Percentiles rank a stretch among this genome's conserved stretches.
Conservation (phyloP, 768 basidiomycete species). For the Leccinum obscurum region DNA sequence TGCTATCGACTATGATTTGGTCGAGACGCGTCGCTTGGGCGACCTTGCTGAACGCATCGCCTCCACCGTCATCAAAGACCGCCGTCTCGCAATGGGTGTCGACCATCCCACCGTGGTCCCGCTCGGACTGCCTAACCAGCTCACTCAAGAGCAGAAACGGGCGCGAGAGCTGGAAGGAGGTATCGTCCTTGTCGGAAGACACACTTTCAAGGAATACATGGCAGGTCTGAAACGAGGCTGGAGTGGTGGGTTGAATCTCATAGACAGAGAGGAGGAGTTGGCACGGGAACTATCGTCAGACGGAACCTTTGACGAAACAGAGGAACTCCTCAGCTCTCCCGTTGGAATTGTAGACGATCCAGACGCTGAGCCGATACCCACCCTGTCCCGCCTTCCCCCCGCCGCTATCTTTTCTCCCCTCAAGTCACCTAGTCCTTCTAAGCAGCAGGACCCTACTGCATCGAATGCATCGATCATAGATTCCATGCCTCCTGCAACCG, state of each 20-base stretch:
- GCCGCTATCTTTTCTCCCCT: slow-evolving; percentile 37
- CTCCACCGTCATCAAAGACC: slow-evolving; percentile 66
- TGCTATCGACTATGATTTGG: slow-evolving; percentile 87
- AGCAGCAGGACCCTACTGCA: slow-evolving; percentile 15
- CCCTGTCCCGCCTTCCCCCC: slow-evolving; percentile 37
- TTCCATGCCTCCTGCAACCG: slow-evolving; percentile 49
- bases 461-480: slow-evolving; percentile 31
- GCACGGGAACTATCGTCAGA: slow-evolving; percentile 68
- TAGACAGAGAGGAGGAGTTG: slow-evolving; percentile 73
- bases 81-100: slow-evolving; percentile 66
- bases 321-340: slow-evolving; percentile 30
- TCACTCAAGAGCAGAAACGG: slow-evolving; percentile 50
- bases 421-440: slow-evolving; percentile 22
- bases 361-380: slow-evolving; percentile 44
- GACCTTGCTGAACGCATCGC: slow-evolving; percentile 79
- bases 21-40: slow-evolving; percentile 80
- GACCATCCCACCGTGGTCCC: slow-evolving; percentile 47
- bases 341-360: slow-evolving; percentile 27
- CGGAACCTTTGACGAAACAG: slow-evolving; percentile 73
- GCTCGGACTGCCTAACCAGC: slow-evolving; percentile 53
- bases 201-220: slow-evolving; percentile 95
- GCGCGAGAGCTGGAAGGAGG: slow-evolving; percentile 77
- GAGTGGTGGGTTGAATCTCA: slow-evolving; percentile 65
- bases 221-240: slow-evolving; percentile 83
- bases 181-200: slow-evolving; percentile 80